phyloP scores from a whole-genome alignment of 352 stramenopile genomes.

The Phytophthora parvispora region DNA sequence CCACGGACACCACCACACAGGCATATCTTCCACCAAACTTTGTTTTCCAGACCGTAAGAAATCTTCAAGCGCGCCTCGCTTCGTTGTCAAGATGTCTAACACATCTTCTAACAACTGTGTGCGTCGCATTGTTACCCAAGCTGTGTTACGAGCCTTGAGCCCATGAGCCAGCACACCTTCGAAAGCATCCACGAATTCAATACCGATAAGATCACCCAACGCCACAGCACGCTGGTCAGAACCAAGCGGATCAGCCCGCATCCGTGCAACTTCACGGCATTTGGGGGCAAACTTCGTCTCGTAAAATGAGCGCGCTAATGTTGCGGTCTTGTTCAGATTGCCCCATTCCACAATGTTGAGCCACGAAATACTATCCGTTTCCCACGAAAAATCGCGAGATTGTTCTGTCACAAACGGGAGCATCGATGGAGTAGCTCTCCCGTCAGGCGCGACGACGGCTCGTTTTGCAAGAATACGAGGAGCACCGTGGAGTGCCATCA shows the following conservation, averaged over 20 bases:
- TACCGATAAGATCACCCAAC: slow-evolving; percentile 81
- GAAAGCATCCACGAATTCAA: slow-evolving; percentile 90
- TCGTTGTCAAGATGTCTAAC: slow-evolving; percentile 62
- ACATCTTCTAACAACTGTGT: slow-evolving; percentile 82
- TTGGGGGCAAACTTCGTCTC: slow-evolving; percentile 81
- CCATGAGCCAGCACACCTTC: slow-evolving; percentile 87
- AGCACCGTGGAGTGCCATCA: slow-evolving; percentile 79
- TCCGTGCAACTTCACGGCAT: slow-evolving; percentile 79
- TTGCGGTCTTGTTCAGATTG: slow-evolving; percentile 85
- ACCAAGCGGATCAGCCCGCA: slow-evolving; percentile 83
- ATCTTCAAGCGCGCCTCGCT: slow-evolving; percentile 46
- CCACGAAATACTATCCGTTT: slow-evolving; percentile 87
- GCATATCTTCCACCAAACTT: slow-evolving; percentile 78
- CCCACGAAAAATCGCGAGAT: slow-evolving; percentile 70
- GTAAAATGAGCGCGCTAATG: slow-evolving; percentile 69
- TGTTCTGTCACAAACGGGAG: slow-evolving; percentile 42
- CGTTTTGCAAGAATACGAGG: slow-evolving; percentile 83
- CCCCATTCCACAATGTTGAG: slow-evolving; percentile 87
- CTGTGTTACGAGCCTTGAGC: slow-evolving; percentile 87
- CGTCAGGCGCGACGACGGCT: slow-evolving; percentile 39
- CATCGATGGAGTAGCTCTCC: slow-evolving; percentile 34
- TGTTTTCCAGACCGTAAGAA: slow-evolving; percentile 70
- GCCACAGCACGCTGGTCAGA: slow-evolving; percentile 82
- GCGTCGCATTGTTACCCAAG: slow-evolving; percentile 85
- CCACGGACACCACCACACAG: slow-evolving; percentile 92